These are phyloP conservation scores for Mycena capillaripes DNA, from an alignment of 768 basidiomycete genomes.

Conservation along the genomic window DNA sequence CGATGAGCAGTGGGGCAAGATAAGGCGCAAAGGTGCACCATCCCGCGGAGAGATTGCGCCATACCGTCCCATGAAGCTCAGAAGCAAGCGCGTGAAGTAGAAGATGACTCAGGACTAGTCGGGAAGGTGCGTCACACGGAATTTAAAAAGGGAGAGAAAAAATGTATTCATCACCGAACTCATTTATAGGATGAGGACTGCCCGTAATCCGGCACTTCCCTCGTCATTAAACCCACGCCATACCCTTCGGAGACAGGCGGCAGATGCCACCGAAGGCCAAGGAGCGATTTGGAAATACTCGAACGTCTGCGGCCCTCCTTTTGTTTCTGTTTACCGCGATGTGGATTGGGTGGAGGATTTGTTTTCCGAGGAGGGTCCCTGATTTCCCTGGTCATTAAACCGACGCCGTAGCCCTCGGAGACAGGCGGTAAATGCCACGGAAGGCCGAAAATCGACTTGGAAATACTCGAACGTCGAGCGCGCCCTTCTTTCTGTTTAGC, in stretches of 20 bases:
- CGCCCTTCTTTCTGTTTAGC: not conserved
- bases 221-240: conserved; percentile 4
- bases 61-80: too few relatives aligned
- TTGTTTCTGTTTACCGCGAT: not conserved
- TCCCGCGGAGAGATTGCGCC: too few relatives aligned
- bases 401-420: conserved; percentile 29
- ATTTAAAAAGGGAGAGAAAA: too few relatives aligned
- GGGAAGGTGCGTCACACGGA: too few relatives aligned
- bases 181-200: not conserved
- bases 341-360: not conserved
- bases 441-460: conserved; percentile 9
- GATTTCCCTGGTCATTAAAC: conserved; percentile 19
- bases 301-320: not conserved
- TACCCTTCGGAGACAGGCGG: not conserved
- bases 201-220: not conserved
- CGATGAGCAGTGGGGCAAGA: too few relatives aligned
- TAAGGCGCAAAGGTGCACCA: too few relatives aligned
- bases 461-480: conserved; percentile 12
- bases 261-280: not conserved
- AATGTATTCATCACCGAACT: too few relatives aligned
- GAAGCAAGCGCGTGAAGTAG: too few relatives aligned
- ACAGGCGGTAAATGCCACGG: conserved; percentile 26
- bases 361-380: not conserved
- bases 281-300: not conserved
- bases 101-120: too few relatives aligned